Evolutionary conservation across 192 early-diverging fungal species (phyloP).

Genomic region (Podila epigama): DNA sequence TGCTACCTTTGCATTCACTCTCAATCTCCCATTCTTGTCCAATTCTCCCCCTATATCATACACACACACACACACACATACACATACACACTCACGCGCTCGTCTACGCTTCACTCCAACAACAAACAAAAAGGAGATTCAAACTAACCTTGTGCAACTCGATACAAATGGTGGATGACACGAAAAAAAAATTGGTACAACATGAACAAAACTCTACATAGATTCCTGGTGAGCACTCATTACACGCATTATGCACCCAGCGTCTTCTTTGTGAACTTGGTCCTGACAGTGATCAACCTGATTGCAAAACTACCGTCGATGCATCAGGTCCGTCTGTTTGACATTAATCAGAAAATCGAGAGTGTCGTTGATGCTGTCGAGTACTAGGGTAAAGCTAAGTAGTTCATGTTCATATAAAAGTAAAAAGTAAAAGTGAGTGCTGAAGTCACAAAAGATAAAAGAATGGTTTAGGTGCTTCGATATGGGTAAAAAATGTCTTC

Average conservation of each 20-base stretch:
- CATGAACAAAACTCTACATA: conserved; percentile 17
- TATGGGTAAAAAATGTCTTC: not conserved
- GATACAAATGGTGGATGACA: not conserved
- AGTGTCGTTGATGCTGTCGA: not conserved
- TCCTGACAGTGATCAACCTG: conserved; percentile 81
- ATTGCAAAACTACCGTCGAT: conserved; percentile 92
- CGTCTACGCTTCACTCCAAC: too few relatives aligned
- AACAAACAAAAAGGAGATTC: too few relatives aligned
- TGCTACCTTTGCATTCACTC: too few relatives aligned
- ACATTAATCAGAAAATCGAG: conserved; percentile 73
- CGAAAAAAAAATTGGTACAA: not conserved
- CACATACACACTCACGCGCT: too few relatives aligned
- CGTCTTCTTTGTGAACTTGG: conserved; percentile 90
- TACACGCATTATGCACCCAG: conserved; percentile 93
- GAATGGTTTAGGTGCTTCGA: too few relatives aligned
- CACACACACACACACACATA: too few relatives aligned
- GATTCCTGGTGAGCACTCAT: conserved; percentile 92
- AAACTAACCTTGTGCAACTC: too few relatives aligned
- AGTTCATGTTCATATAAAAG: too few relatives aligned
- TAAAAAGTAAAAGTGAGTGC: too few relatives aligned
- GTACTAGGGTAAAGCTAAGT: not conserved
- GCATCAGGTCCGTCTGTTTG: conserved; percentile 92
- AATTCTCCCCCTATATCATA: too few relatives aligned
- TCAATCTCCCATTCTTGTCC: too few relatives aligned
- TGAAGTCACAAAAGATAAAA: not conserved